Base-by-base conservation (phyloP, 306 rosid species). In the Arachis hypogaea region DNA sequence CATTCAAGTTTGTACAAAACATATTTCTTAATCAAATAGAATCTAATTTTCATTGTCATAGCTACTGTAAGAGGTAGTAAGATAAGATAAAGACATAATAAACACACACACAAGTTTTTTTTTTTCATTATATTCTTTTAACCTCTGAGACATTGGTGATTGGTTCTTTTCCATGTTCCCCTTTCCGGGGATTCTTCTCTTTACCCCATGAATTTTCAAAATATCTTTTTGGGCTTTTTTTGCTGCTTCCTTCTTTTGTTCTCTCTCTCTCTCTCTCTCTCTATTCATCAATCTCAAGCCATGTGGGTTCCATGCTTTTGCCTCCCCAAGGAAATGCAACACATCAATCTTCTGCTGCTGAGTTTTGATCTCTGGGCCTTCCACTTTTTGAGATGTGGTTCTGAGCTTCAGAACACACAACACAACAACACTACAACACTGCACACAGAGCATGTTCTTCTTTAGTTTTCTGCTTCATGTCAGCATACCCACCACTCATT, bases 271-370 rank as follows among this genome's bases (percentile, higher is more conserved):
- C 12, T 57, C 75, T 66, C 64, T 44, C 60, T 67, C 59, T 72
- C 81, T 75, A 54, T 65, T 28, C 79, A 68, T 28, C 79, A 68
- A 79, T 74, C 78, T 33, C 4, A 68, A 81, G 74, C 78, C 89
- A 82, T 92, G 92, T 87, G 98, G 87, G 83, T 75, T 89, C 84
- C 83, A 80, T 84, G 82, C 87, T 82, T 81, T 83, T 88, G 83
- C 80, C 88, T 92, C 80, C 75, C 71, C 85, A 18, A 78, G 73
- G 83, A 82, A 82, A 76, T 83, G 80, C 73, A 62, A 63, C 69
- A 64, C 82, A 79, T 79, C 86, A 77, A 84, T 68, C 83, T 86
- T 65, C 55, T 84, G 81, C 83, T 86, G 68, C 55, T 84, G 81
- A 83, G 84, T 83, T 80, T 79, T 79, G 87, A 79, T 85, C 86